Percentiles rank a stretch among this genome's conserved stretches.
These are phyloP conservation scores for Wickerhamia fluorescens DNA, from an alignment of 805 yeast genomes.

Conservation along the genomic window DNA sequence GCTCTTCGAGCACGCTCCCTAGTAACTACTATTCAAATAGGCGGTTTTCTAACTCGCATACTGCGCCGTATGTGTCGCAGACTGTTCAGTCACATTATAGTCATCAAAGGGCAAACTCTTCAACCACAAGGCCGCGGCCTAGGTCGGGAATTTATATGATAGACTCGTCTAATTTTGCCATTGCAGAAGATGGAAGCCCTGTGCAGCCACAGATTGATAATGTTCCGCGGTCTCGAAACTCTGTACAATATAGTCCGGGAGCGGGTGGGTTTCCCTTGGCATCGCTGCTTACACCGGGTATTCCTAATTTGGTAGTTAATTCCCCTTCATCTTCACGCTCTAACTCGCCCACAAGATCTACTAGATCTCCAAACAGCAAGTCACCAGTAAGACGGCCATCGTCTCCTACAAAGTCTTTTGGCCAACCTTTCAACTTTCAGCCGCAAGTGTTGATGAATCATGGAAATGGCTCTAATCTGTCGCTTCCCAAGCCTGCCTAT, in stretches of 20 bases:
- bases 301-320: too few species aligned
- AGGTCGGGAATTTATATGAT: constrained; percentile 27
- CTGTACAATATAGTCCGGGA: constrained; percentile 12
- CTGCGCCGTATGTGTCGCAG: too few species aligned
- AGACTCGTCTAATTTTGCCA: constrained; percentile 20
- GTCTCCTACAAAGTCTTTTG: constrained; percentile 17
- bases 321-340: constrained; percentile 24
- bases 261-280: too few species aligned
- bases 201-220: constrained; percentile 10
- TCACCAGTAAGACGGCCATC: constrained; percentile 20
- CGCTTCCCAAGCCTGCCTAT: constrained; percentile 48
- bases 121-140: constrained; percentile 24
- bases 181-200: constrained; percentile 21
- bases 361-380: constrained; percentile 21
- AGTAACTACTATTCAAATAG: too few species aligned
- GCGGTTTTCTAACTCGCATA: constrained; percentile 8
- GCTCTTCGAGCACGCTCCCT: too few species aligned
- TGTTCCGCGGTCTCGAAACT: constrained; percentile 15
- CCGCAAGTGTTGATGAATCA: constrained; percentile 39
- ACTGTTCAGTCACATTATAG: too few species aligned
- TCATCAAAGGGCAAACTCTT: constrained; percentile 6
- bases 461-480: constrained; percentile 14
- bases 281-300: too few species aligned
- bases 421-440: constrained; percentile 59
- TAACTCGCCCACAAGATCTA: constrained; percentile 19